Conservation (phyloP, 306 rosid species). For the Castanea crenata region DNA sequence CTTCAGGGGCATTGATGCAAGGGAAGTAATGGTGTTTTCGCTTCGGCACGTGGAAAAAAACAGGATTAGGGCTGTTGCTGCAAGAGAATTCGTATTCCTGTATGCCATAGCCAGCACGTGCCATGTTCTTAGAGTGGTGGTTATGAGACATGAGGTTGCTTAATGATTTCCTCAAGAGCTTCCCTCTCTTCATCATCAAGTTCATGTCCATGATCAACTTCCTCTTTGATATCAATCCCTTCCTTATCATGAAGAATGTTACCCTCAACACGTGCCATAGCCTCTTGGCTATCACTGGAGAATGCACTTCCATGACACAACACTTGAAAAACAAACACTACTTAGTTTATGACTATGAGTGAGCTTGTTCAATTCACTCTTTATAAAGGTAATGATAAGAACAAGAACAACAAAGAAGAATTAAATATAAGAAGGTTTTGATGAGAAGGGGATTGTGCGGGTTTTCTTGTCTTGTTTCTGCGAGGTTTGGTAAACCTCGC, state of each 20-base stretch:
- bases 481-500: slow-evolving; percentile 40
- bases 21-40: slow-evolving; percentile 50
- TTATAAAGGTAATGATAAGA: background rate
- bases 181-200: slow-evolving; percentile 55
- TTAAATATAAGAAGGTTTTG: background rate
- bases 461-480: slow-evolving; percentile 46
- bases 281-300: slow-evolving; percentile 30
- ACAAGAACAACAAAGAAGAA: background rate
- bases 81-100: slow-evolving; percentile 57
- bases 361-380: background rate
- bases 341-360: background rate
- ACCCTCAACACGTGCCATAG: slow-evolving; percentile 49
- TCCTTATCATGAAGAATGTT: slow-evolving; percentile 48
- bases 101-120: slow-evolving; percentile 26
- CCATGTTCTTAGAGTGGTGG: slow-evolving; percentile 17
- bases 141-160: slow-evolving; percentile 39
- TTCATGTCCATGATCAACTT: slow-evolving; percentile 55
- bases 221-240: slow-evolving; percentile 49
- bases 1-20: slow-evolving; percentile 39
- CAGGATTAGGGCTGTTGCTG: slow-evolving; percentile 46
- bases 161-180: slow-evolving; percentile 37
- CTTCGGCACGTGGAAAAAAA: slow-evolving; percentile 43
- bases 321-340: background rate
- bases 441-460: background rate
- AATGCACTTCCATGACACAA: slow-evolving; percentile 27